phyloP scores from a whole-genome alignment of 805 yeast species.

The Spathaspora passalidarum region DNA sequence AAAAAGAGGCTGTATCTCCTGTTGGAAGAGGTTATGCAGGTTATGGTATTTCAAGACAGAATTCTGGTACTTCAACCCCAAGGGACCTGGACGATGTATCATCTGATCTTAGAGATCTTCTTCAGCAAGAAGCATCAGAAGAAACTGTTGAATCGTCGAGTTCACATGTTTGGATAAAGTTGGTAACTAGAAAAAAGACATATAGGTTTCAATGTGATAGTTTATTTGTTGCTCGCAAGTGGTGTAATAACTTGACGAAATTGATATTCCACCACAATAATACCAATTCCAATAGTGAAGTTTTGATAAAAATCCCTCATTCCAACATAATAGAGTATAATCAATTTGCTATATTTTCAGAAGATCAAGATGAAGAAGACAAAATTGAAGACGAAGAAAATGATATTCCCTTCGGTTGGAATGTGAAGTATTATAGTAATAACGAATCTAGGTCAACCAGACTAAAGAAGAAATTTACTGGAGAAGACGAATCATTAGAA shows the following conservation, averaged over 20 bases:
- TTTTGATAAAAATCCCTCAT: constrained; percentile 73
- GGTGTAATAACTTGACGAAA: constrained; percentile 75
- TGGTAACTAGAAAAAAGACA: constrained; percentile 51
- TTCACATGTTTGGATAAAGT: constrained; percentile 49
- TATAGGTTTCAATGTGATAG: constrained; percentile 75
- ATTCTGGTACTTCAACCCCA: background rate
- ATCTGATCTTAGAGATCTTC: constrained; percentile 2
- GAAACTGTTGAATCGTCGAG: constrained; percentile 25
- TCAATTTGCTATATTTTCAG: constrained; percentile 31
- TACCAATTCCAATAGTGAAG: constrained; percentile 67
- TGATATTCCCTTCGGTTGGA: constrained; percentile 33
- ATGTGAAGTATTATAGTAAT: constrained; percentile 50
- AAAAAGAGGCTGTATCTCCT: constrained; percentile 9
- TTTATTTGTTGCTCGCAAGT: constrained; percentile 66
- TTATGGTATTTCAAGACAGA: background rate
- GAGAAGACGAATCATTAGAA: constrained; percentile 34
- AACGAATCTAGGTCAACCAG: constrained; percentile 5
- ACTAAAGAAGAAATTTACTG: constrained; percentile 10
- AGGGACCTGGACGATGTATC: constrained; percentile 1
- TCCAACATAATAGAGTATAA: constrained; percentile 63
- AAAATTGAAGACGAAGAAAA: constrained; percentile 11
- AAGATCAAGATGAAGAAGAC: constrained; percentile 9
- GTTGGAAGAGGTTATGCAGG: background rate
- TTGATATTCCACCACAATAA: constrained; percentile 64
- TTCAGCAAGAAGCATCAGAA: constrained; percentile 13